A percentile compares a stretch with the other conserved stretches of the same genome.
These are phyloP conservation scores for Saccharomycopsis capsularis DNA, from an alignment of 805 yeast species.

Conservation along the genomic window DNA sequence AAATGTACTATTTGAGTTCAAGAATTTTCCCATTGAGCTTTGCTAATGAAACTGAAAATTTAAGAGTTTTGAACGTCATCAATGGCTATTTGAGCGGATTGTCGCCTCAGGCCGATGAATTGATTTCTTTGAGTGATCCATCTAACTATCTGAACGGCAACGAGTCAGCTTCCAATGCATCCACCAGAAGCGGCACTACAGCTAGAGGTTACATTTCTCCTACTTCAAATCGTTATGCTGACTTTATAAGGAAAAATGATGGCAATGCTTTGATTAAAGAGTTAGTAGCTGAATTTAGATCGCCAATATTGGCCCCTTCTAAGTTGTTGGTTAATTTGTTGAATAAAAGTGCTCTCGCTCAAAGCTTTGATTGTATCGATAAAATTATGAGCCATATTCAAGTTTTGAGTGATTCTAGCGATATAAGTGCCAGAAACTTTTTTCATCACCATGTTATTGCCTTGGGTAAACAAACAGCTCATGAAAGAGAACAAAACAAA, in stretches of 20 bases:
- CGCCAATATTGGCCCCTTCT: constrained; percentile 44
- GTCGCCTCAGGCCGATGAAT: constrained; percentile 34
- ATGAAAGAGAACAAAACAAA: constrained; percentile 22
- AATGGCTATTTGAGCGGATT: constrained; percentile 46
- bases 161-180: constrained; percentile 7
- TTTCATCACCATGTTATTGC: constrained; percentile 79
- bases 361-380: constrained; percentile 52
- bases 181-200: constrained; percentile 6
- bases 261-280: constrained; percentile 37
- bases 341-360: constrained; percentile 55
- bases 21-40: constrained; percentile 71
- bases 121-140: constrained; percentile 6
- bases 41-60: constrained; percentile 61
- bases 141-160: constrained; percentile 9
- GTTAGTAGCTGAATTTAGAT: constrained; percentile 37
- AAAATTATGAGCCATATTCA: constrained; percentile 44
- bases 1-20: constrained; percentile 50
- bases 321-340: constrained; percentile 54
- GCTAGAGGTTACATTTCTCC: constrained; percentile 13
- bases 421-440: constrained; percentile 75
- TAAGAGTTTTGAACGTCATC: constrained; percentile 44
- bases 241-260: constrained; percentile 37
- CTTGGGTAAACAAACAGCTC: constrained; percentile 51
- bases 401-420: constrained; percentile 54
- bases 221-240: constrained; percentile 14